A percentile compares a stretch with the other conserved stretches of the same genome.
Evolutionary conservation across 2,329 filamentous ascomycete species (phyloP).

Genomic region (Fusarium sp.): DNA sequence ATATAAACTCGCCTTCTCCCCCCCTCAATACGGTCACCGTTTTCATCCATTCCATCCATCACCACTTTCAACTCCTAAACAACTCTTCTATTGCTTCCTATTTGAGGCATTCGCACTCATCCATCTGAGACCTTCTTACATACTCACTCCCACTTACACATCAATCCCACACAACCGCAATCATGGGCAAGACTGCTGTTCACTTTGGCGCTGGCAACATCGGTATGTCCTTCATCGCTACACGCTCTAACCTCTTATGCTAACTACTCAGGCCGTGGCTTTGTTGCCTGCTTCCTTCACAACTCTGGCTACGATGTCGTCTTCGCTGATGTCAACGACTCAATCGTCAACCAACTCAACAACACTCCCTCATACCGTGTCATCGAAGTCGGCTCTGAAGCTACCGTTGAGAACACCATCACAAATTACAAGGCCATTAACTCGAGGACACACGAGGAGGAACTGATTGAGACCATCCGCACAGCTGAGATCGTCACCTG

Average conservation of each 20-base stretch:
- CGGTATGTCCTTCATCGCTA: constrained; percentile 55
- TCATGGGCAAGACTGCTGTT: constrained; percentile 71
- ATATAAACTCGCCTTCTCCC: constrained; percentile 38
- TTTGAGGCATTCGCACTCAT: background rate
- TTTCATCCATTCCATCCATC: constrained; percentile 4
- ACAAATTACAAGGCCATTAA: constrained; percentile 98
- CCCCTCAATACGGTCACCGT: constrained; percentile 30
- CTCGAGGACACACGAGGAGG: constrained; percentile 83
- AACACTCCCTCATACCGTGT: constrained; percentile 81
- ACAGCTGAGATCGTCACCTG: constrained; percentile 93
- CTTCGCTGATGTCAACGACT: constrained; percentile 93
- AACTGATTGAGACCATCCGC: constrained; percentile 84
- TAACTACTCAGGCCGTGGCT: constrained; percentile 67
- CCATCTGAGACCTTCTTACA: background rate
- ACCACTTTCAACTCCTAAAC: background rate
- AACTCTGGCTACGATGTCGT: constrained; percentile 95
- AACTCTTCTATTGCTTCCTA: background rate
- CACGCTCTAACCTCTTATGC: background rate
- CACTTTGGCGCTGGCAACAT: constrained; percentile 91
- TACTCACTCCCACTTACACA: constrained; percentile 14
- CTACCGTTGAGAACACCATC: constrained; percentile 82
- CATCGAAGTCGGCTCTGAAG: constrained; percentile 88
- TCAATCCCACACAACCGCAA: constrained; percentile 31
- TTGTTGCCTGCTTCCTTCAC: constrained; percentile 91
- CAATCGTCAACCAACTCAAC: constrained; percentile 82